These are phyloP conservation scores for Saraca asoca DNA, from an alignment of 331 rosid genomes.

Conservation along the genomic window DNA sequence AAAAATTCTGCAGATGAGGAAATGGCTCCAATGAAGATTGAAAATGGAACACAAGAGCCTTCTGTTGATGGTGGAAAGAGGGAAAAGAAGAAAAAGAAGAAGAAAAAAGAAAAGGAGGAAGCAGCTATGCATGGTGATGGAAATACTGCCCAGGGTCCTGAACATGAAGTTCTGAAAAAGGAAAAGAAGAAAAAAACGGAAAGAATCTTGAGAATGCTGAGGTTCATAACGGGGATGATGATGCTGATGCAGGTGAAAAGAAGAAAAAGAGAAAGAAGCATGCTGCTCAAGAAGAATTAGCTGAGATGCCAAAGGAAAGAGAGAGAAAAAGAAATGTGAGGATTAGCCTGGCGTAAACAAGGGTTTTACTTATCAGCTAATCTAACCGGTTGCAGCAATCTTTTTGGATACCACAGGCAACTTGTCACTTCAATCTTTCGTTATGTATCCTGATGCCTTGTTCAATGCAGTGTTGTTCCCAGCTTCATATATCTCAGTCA, in stretches of 20 bases:
- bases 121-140: constrained; percentile 30
- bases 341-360: constrained; percentile 9
- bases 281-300: constrained; percentile 52
- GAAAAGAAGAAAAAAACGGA: constrained; percentile 82
- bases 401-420: no score
- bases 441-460: no score
- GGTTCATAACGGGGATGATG: constrained; percentile 41
- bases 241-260: constrained; percentile 50
- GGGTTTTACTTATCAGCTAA: no score
- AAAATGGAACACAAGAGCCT: constrained; percentile 35
- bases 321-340: constrained; percentile 43
- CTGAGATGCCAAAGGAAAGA: constrained; percentile 61
- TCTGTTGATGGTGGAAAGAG: constrained; percentile 38
- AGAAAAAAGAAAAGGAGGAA: constrained; percentile 44
- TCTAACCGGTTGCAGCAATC: no score
- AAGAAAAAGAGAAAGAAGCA: constrained; percentile 71
- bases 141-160: constrained; percentile 42
- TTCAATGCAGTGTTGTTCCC: no score
- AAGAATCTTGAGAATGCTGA: constrained; percentile 50
- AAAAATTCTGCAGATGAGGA: constrained; percentile 43
- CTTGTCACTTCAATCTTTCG: no score
- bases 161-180: constrained; percentile 47
- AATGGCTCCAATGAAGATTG: constrained; percentile 18
- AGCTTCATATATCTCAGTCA: no score
- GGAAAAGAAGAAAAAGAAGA: constrained; percentile 58